A percentile compares a stretch with the other conserved stretches of the same genome.
These are phyloP conservation scores for Agrocybe pediades DNA, from an alignment of 768 basidiomycete genomes.

Conservation along the genomic window DNA sequence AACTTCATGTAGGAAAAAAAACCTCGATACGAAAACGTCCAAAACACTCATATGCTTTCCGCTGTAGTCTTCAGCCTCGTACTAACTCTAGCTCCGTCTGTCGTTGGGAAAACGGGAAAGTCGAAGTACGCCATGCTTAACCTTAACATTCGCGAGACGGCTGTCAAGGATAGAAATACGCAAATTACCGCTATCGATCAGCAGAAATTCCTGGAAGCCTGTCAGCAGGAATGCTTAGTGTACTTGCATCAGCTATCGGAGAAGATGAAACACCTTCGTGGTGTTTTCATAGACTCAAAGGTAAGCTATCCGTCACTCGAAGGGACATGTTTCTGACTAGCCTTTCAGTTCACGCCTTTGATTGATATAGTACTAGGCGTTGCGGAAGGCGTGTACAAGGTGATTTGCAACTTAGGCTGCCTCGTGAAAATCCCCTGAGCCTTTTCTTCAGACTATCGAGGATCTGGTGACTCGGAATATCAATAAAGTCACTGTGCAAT, in stretches of 20 bases:
- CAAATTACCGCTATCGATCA: slow-evolving; percentile 15
- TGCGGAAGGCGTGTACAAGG: slow-evolving; percentile 16
- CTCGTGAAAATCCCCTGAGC: background rate
- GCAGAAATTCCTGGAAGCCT: slow-evolving; percentile 17
- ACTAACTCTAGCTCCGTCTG: slow-evolving; percentile 9
- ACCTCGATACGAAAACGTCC: too few relatives aligned
- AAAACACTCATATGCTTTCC: too few relatives aligned
- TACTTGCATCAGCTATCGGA: slow-evolving; percentile 9
- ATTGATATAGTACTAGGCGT: slow-evolving; percentile 22
- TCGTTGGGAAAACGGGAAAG: background rate
- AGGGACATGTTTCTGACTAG: background rate
- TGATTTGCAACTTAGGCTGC: background rate
- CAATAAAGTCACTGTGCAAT: slow-evolving; percentile 20
- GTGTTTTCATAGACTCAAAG: slow-evolving; percentile 9
- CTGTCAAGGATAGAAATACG: slow-evolving; percentile 15
- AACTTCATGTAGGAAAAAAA: slow-evolving; percentile 11
- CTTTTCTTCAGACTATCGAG: slow-evolving; percentile 7
- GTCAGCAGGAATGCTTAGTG: slow-evolving; percentile 17
- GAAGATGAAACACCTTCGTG: slow-evolving; percentile 13
- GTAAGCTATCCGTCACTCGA: slow-evolving; percentile 7
- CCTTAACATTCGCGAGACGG: slow-evolving; percentile 14
- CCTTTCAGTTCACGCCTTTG: slow-evolving; percentile 15
- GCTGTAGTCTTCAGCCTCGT: slow-evolving; percentile 17
- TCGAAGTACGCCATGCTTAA: slow-evolving; percentile 5
- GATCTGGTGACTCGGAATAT: slow-evolving; percentile 17